Percentiles rank a stretch among this genome's conserved stretches.
phyloP scores from a whole-genome alignment of 1,284 basidiomycete genomes.

The Cryptococcus wingfieldii region DNA sequence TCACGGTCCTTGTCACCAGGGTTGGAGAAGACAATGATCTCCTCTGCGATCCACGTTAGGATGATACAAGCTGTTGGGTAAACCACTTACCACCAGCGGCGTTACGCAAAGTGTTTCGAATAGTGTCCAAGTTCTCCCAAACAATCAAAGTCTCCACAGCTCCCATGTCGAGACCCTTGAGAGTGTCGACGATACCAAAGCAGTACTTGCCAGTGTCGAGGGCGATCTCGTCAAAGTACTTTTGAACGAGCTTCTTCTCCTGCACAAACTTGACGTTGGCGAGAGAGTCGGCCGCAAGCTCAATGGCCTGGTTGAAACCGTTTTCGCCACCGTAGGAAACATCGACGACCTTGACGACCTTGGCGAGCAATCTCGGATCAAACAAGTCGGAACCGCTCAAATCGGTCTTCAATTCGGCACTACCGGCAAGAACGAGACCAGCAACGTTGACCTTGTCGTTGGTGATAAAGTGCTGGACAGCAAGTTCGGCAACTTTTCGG shows the following conservation, averaged over 20 bases:
- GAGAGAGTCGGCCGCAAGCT: slow-evolving; percentile 90
- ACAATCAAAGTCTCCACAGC: slow-evolving; percentile 96
- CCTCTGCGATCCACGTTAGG: slow-evolving; percentile 55
- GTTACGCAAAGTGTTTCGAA: slow-evolving; percentile 78
- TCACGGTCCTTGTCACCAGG: slow-evolving; percentile 79
- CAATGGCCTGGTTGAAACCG: slow-evolving; percentile 99
- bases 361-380: slow-evolving; percentile 78
- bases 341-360: slow-evolving; percentile 96
- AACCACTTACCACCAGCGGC: slow-evolving; percentile 69
- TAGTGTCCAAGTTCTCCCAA: slow-evolving; percentile 94
- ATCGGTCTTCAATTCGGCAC: slow-evolving; percentile 98
- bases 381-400: slow-evolving; percentile 96
- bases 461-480: slow-evolving; percentile 97
- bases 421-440: slow-evolving; percentile 94
- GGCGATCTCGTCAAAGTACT: slow-evolving; percentile 99
- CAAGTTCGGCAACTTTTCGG: slow-evolving; percentile 93
- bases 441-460: slow-evolving; percentile 98
- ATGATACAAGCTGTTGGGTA: background rate
- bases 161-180: slow-evolving; percentile 94
- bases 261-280: slow-evolving; percentile 99
- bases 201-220: slow-evolving; percentile 97
- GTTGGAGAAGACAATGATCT: slow-evolving; percentile 66
- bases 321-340: slow-evolving; percentile 99
- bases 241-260: slow-evolving; percentile 95
- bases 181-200: slow-evolving; percentile 95